These are phyloP conservation scores for Pseudovirgaria hyperparasitica DNA, from an alignment of 2,329 filamentous ascomycete genomes.

Conservation along the genomic window DNA sequence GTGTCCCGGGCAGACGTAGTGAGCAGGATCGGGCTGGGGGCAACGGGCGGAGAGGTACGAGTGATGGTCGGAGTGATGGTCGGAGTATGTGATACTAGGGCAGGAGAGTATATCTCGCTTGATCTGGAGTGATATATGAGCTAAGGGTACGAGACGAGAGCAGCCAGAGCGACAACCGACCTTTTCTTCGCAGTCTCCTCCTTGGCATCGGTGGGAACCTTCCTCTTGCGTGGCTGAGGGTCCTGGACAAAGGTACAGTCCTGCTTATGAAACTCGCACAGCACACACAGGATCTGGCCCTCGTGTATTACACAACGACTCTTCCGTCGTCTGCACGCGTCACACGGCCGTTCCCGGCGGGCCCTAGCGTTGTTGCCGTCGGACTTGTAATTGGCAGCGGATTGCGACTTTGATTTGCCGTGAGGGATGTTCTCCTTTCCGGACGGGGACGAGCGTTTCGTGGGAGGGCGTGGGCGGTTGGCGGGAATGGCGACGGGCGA, in stretches of 20 bases:
- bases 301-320: conserved; percentile 70
- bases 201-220: conserved; percentile 52
- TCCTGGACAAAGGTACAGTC: conserved; percentile 69
- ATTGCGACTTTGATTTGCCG: conserved; percentile 20
- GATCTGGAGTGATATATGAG: conserved; percentile 18
- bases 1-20: conserved; percentile 16
- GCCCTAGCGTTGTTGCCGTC: conserved; percentile 28
- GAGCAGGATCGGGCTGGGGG: conserved; percentile 10
- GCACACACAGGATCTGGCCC: conserved; percentile 56
- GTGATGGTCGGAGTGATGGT: conserved; percentile 25
- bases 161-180: conserved; percentile 44
- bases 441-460: conserved; percentile 23
- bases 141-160: too few species aligned
- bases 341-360: conserved; percentile 33
- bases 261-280: conserved; percentile 66
- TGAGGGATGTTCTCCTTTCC: conserved; percentile 30
- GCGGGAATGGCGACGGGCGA: too few species aligned
- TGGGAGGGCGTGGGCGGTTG: conserved; percentile 32
- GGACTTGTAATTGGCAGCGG: conserved; percentile 19
- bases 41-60: conserved; percentile 21
- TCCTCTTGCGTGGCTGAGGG: conserved; percentile 68
- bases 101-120: conserved; percentile 26
- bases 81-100: conserved; percentile 25
- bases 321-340: conserved; percentile 62
- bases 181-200: conserved; percentile 52